Base-by-base conservation (phyloP, 495 filamentous ascomycete species). In the Penicillium diatomitis region DNA sequence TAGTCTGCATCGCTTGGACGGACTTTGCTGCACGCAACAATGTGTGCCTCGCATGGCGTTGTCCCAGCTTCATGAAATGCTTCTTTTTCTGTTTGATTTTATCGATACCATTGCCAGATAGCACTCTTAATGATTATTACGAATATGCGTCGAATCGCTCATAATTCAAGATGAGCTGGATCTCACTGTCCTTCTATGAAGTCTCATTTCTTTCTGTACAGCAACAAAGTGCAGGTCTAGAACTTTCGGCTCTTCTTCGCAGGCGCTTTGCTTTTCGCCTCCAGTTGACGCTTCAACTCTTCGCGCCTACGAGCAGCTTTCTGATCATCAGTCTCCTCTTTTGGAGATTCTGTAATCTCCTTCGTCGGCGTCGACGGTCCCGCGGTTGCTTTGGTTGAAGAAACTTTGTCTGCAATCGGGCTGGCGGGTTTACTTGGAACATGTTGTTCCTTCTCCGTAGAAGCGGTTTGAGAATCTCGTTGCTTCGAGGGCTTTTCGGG, bases 191-290 rank as follows among this genome's bases (percentile, higher is more conserved):
- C 20, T 20, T 20, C 20, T 20, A 20, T 20, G 20, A 20, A 20
- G 20, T 20, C 20, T 20, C 20, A 20, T 20, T 20, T 20, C 20
- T 20, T 20, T 20, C 20, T 20, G 20, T 20, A 20, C 20, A 20
- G 20, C 20, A 20, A 6, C 9, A 33, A 35, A 2, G 11, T 33
- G 32, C 3, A 35, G 33, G 42, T 27, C 66, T 56, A 81, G 53
- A 81, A 89, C 46, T 76, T 84, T 44, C 84, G 72, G 60, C 85
- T 89, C 67, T 85, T 87, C 61, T 76, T 78, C 8, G 74, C 73
- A 6, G 72, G 77, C n/a, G 74, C 78, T 20, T 81, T 78, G n/a
- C 72, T 76, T 54, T 81, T 82, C 53, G 62, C 74, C 50, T 82
- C 80, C n/a, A 87, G 64, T 43, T 86, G 77, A 43, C 73, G 72